Conservation (phyloP, 441 rosid genomes). For the Kokia cookei region DNA sequence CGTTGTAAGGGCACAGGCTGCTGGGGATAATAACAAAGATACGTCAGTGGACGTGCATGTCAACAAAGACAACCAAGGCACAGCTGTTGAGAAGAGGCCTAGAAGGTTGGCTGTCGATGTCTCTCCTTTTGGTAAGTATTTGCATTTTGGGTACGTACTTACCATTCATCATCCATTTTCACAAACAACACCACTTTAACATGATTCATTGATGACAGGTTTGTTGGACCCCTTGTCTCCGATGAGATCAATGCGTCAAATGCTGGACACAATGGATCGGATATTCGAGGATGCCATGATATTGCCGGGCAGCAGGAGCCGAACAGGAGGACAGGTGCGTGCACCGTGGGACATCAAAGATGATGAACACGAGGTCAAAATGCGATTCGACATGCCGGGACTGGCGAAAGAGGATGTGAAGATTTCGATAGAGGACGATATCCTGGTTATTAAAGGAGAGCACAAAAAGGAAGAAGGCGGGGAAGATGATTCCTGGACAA, state of each 20-base stretch:
- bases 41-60: slow-evolving; percentile 48
- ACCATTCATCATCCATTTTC: too few relatives aligned
- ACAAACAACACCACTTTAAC: background rate
- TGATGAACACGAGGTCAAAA: slow-evolving; percentile 60
- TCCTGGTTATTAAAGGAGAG: slow-evolving; percentile 57
- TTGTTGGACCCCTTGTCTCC: slow-evolving; percentile 63
- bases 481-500: slow-evolving; percentile 40
- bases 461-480: slow-evolving; percentile 42
- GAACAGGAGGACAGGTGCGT: slow-evolving; percentile 33
- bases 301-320: slow-evolving; percentile 29
- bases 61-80: slow-evolving; percentile 29
- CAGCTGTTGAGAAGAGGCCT: slow-evolving; percentile 39
- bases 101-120: slow-evolving; percentile 29
- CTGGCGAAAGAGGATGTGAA: slow-evolving; percentile 68
- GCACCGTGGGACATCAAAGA: slow-evolving; percentile 80
- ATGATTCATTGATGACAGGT: slow-evolving; percentile 21
- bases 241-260: slow-evolving; percentile 70
- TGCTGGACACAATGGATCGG: slow-evolving; percentile 75
- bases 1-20: slow-evolving; percentile 32
- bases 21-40: slow-evolving; percentile 34
- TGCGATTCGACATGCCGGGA: slow-evolving; percentile 91
- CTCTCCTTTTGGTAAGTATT: slow-evolving; percentile 59
- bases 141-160: too few relatives aligned
- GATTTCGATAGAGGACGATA: slow-evolving; percentile 57
- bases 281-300: slow-evolving; percentile 51